A percentile compares a stretch with the other conserved stretches of the same genome.
Evolutionary conservation across 2,329 filamentous ascomycete species (phyloP).

Genomic region (Colletotrichum graminicola): DNA sequence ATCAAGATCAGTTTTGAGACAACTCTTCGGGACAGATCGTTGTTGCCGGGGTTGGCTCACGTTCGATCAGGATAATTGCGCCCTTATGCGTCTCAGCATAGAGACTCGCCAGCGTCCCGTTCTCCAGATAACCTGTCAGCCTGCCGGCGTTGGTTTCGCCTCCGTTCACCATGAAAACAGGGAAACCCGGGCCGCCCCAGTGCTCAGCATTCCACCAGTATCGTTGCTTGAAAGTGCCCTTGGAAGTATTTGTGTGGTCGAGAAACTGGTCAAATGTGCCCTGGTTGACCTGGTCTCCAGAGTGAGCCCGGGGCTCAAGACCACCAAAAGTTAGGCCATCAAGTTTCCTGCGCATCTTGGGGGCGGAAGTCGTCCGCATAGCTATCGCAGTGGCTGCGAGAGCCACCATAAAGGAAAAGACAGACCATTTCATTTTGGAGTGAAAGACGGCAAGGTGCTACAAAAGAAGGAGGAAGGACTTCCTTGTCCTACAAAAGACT

Average conservation of each 20-base stretch:
- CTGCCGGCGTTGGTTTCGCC: conserved; percentile 23
- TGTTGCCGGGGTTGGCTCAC: background rate
- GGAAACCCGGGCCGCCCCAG: conserved; percentile 31
- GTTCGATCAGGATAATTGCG: conserved; percentile 35
- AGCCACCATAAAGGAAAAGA: conserved; percentile 1
- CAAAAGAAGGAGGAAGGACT: background rate
- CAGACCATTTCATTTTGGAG: conserved; percentile 9
- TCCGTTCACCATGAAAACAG: conserved; percentile 34
- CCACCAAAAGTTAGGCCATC: background rate
- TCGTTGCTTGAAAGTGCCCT: conserved; percentile 33
- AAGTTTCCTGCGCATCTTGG: background rate
- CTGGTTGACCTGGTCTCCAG: conserved; percentile 4
- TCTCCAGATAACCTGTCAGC: conserved; percentile 11
- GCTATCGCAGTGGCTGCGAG: conserved; percentile 11
- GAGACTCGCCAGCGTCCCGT: conserved; percentile 16
- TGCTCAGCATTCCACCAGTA: conserved; percentile 37
- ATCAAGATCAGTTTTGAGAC: background rate
- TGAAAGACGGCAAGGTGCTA: background rate
- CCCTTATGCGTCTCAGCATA: conserved; percentile 33
- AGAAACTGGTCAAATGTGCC: conserved; percentile 31
- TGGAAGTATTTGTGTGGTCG: conserved; percentile 34
- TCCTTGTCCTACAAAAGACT: too few species aligned
- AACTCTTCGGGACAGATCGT: background rate
- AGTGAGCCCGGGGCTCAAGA: background rate
- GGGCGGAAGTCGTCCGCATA: background rate